Base-by-base conservation (phyloP, 2,329 filamentous ascomycete species). In the Fusarium anguioides region DNA sequence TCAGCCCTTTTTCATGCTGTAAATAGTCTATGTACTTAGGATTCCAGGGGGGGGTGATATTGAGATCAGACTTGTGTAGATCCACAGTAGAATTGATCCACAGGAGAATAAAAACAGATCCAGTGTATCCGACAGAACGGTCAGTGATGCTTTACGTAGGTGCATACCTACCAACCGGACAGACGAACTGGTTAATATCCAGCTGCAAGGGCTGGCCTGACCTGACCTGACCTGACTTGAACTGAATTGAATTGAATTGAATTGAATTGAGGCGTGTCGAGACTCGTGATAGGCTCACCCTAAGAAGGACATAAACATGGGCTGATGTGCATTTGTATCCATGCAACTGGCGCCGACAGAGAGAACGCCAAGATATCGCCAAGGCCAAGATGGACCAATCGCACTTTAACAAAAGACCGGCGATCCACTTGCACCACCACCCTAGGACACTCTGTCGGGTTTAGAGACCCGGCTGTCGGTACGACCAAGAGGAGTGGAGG, bases 401-500 rank as follows among this genome's bases (percentile, higher is more conserved):
- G 20, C 18, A 17, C 18, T 20, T 20, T 7, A n/a, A 21, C 12
- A n/a, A 37, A 50, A 44, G 58, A 35, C 52, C 54, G 52, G 46
- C 35, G 70, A 33, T 50, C 70, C 63, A 68, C 69, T 56, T 61
- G 37, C 47, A 72, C 50, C 52, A 35, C 56, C 59, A 71, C 54
- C 67, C 69, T 65, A 35, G 49, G 67, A 61, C 58, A 65, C 41
- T 46, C 54, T 69, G 64, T 66, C 57, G 53, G 57, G 60, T 70
- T 60, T 53, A 60, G 60, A 68, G 57, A 61, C 65, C 70, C 66
- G 64, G 66, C 70, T 72, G 70, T 72, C 70, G 70, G 70, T 69
- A 60, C 50, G 36, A 58, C 36, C 31, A 39, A 45, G 61, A 55
- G 37, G 39, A 60, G 59, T 51, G 60, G 55, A 55, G 37, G 40